These are phyloP conservation scores for Xenosphaeropsis pyriputrescens DNA, from an alignment of 2,329 filamentous ascomycete genomes.

Conservation along the genomic window DNA sequence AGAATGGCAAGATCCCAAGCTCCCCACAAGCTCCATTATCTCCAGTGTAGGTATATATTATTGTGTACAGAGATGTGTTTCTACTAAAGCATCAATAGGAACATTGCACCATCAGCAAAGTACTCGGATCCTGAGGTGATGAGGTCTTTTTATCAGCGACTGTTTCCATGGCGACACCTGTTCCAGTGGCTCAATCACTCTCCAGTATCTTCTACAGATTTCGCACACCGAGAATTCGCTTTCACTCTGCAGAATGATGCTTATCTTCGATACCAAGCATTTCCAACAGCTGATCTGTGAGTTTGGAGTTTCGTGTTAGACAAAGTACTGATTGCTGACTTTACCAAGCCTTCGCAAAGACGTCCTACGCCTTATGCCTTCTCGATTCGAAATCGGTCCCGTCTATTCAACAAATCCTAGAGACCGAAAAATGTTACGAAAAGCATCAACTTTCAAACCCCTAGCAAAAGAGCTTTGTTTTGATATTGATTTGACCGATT, in stretches of 20 bases:
- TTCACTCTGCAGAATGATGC: slow-evolving; percentile 88
- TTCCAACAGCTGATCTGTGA: slow-evolving; percentile 47
- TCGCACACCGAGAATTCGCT: slow-evolving; percentile 87
- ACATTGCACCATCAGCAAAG: slow-evolving; percentile 21
- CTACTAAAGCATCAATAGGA: slow-evolving; percentile 16
- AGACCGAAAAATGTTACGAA: slow-evolving; percentile 77
- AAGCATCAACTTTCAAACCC: slow-evolving; percentile 70
- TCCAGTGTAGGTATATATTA: slow-evolving; percentile 23
- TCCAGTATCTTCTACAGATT: slow-evolving; percentile 72
- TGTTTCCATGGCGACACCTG: slow-evolving; percentile 87
- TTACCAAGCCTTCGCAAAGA: slow-evolving; percentile 65
- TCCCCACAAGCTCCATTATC: slow-evolving; percentile 27
- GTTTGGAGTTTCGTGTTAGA: slow-evolving; percentile 8
- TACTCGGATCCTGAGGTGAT: slow-evolving; percentile 71
- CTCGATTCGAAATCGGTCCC: slow-evolving; percentile 96
- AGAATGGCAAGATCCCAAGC: slow-evolving; percentile 25
- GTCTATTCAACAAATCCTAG: slow-evolving; percentile 89
- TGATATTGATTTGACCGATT: slow-evolving; percentile 98
- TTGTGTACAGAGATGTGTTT: slow-evolving; percentile 1
- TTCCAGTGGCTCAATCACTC: slow-evolving; percentile 98
- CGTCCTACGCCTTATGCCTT: slow-evolving; percentile 73
- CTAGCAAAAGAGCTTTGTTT: slow-evolving; percentile 91
- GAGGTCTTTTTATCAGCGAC: slow-evolving; percentile 84
- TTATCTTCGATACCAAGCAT: slow-evolving; percentile 84
- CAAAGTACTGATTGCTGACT: slow-evolving; percentile 6